Base-by-base conservation (phyloP, 257 asterid species). In the Solanum medicagineum region DNA sequence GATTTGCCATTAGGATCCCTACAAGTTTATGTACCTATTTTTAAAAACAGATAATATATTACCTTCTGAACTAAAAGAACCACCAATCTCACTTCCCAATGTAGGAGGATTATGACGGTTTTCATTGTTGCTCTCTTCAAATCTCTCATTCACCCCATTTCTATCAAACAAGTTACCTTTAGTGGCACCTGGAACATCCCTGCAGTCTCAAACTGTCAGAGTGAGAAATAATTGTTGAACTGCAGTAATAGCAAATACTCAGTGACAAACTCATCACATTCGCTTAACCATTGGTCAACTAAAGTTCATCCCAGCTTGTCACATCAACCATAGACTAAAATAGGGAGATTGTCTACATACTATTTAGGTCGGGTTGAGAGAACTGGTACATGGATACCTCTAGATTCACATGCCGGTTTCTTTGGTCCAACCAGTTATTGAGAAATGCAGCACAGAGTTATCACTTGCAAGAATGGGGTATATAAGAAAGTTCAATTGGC, bases 61-160 rank as follows among this genome's bases (percentile, higher is more conserved):
- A 95, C 98, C 99, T 92, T 93, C 98, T 45, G 93, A 86, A 87
- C 89, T 92, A 88, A 90, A 87, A 80, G 97, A 91, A 87, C 89
- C 92, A 88, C 75, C 92, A 55, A 88, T 85, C 63, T 95, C 92
- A 42, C 87, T 91, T 88, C 85, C 86, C 84, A 68, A 42, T 36
- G 86, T 93, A 87, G 91, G 87, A 87, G 91, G 87, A 84, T 86
- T 91, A 83, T 92, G 89, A 86, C 86, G 89, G 84, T 91, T 92
- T 59, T 91, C 90, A 22, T 68, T 85, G n/a, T 66, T 36, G 87
- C 86, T 89, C 87, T 91, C 97, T 63, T 89, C 95, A 65, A 90
- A 88, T 87, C 88, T 91, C 69, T 87, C 87, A 85, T 80, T 80
- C 84, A 83, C 74, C 56, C 88, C 94, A 87, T 90, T 92, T 92